phyloP scores from a whole-genome alignment of 176 grass and related monocot genomes.

The Zizania latifolia region DNA sequence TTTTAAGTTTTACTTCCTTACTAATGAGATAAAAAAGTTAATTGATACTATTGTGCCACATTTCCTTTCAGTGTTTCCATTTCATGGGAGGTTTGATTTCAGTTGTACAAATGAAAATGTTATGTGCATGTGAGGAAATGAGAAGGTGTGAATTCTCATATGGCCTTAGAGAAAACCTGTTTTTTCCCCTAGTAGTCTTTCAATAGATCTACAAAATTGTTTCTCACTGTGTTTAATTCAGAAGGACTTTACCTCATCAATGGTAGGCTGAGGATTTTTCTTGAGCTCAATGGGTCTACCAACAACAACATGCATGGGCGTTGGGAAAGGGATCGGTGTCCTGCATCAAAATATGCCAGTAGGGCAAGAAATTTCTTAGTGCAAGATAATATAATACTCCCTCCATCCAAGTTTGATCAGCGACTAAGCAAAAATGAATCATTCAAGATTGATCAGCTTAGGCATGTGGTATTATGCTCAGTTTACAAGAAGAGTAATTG shows the following conservation, averaged over 20 bases:
- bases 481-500: no score
- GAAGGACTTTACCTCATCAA: constrained; percentile 60
- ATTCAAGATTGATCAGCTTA: no score
- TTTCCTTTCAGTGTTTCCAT: not conserved
- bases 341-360: constrained; percentile 36
- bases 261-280: constrained; percentile 60
- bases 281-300: constrained; percentile 64
- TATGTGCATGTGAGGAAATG: not conserved
- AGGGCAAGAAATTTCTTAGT: not conserved
- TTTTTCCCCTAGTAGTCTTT: not conserved
- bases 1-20: not conserved
- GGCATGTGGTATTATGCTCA: no score
- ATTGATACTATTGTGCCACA: not conserved
- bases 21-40: not conserved
- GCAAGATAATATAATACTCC: not conserved
- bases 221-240: not conserved
- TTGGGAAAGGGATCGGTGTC: constrained; percentile 69
- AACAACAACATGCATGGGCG: constrained; percentile 81
- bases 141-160: not conserved
- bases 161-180: not conserved
- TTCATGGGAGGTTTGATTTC: not conserved
- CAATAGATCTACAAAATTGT: not conserved
- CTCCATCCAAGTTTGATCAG: no score
- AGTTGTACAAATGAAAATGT: not conserved
- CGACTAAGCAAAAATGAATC: no score